Evolutionary conservation across 1,139 yeast genomes (phyloP), one percentile per base, ranked within the genome.

Genomic region (Candida tropicalis): DNA sequence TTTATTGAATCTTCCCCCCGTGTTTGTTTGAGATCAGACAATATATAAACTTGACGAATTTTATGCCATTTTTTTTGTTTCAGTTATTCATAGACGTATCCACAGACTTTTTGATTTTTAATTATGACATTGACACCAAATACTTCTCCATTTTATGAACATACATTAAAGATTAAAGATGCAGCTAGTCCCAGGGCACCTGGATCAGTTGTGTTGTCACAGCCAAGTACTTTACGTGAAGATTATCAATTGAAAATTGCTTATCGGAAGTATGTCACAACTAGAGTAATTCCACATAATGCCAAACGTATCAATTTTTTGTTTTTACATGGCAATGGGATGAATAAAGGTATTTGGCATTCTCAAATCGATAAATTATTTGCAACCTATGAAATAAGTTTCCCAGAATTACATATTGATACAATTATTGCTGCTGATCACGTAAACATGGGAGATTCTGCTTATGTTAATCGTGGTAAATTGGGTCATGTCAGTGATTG

Each of bases 301-400:
- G 60, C 57, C 16, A 58, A 56, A 28, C 48, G 63, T n/a, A 53
- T 82, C 45, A 84, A 84, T 57, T 56, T 85, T 38, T 59, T 82
- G 28, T 85, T 86, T 58, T 60, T 77, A 29, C 86, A 83, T 55
- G 91, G 90, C 0, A 81, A 86, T 5, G 90, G 90, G 2, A 79
- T 84, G 84, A 76, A 76, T 52, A 82, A 83, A 51, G 71, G 75
- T 13, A 51, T 80, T 2, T 86, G 90, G 91, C 70, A 72, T 39
- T 79, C 78, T 55, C 76, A 80, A 58, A 72, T 83, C 42, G 68
- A 70, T 33, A 65, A 68, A 54, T 55, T 81, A 27, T 69, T 66
- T 39, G 39, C 44, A 3, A 42, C 39, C 15, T 49, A 47, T 31
- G 45, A 47, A 12, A 25, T 40, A 4, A 40, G 39, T 20, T 40